phyloP scores from a whole-genome alignment of 257 asterid genomes.

The Euphrasia confusa region DNA sequence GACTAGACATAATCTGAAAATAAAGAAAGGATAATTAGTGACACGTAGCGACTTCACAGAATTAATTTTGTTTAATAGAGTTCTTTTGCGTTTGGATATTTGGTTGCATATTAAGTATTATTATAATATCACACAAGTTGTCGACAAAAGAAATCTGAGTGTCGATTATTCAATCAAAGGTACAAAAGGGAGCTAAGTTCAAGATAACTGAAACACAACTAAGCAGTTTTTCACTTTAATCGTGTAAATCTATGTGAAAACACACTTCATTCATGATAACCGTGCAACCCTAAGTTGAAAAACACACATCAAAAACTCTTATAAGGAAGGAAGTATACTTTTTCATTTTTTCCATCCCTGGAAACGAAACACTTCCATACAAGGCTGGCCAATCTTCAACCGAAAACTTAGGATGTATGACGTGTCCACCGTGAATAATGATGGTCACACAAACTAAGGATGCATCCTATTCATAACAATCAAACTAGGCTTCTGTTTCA shows the following conservation, averaged over 20 bases:
- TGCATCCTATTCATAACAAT: neutral
- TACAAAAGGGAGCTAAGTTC: neutral
- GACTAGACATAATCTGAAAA: conserved; percentile 77
- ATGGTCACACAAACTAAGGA: neutral
- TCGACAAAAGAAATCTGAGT: neutral
- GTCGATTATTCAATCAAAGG: neutral
- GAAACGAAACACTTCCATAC: neutral
- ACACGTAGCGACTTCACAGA: neutral
- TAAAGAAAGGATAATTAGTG: conserved; percentile 1
- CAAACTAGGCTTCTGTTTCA: no score
- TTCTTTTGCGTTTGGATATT: neutral
- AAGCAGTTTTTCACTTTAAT: neutral
- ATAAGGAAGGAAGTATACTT: neutral
- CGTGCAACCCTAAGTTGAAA: neutral
- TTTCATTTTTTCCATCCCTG: neutral
- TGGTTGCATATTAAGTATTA: conserved; percentile 1
- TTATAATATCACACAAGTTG: neutral
- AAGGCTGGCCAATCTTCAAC: no score
- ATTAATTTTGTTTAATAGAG: conserved; percentile 8
- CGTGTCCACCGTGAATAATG: neutral
- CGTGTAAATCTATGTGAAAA: neutral
- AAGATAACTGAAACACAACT: neutral
- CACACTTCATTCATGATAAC: neutral
- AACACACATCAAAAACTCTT: neutral
- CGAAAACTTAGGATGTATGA: no score